Evolutionary conservation across 768 basidiomycete genomes (phyloP).

Genomic region (Boletus pseudo-olivaceus): DNA sequence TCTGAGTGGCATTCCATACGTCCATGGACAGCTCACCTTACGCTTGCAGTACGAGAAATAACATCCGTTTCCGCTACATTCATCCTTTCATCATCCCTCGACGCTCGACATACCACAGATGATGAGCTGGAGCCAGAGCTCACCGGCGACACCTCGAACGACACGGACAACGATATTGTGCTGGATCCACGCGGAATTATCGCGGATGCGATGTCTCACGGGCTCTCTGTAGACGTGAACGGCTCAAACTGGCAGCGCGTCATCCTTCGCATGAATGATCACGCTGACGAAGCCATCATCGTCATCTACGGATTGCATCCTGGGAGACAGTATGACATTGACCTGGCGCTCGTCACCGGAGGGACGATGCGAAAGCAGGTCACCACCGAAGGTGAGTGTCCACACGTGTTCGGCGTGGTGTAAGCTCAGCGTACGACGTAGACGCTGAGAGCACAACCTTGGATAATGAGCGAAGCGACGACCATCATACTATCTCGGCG

Average conservation of each 20-base stretch:
- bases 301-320: slow-evolving; percentile 89
- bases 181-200: slow-evolving; percentile 44
- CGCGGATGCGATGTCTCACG: slow-evolving; percentile 65
- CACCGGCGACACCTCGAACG: slow-evolving; percentile 34
- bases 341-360: slow-evolving; percentile 67
- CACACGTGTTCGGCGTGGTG: slow-evolving; percentile 8
- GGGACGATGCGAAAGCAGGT: slow-evolving; percentile 64
- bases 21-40: slow-evolving; percentile 72
- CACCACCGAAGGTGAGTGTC: slow-evolving; percentile 55
- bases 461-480: slow-evolving; percentile 25
- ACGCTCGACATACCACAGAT: slow-evolving; percentile 20
- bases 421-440: slow-evolving; percentile 5
- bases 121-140: slow-evolving; percentile 29
- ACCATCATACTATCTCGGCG: slow-evolving; percentile 2
- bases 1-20: slow-evolving; percentile 67
- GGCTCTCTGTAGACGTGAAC: slow-evolving; percentile 78
- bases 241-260: slow-evolving; percentile 75
- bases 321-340: slow-evolving; percentile 87
- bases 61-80: slow-evolving; percentile 82
- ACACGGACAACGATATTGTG: slow-evolving; percentile 32
- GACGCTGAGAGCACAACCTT: slow-evolving; percentile 21
- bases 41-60: slow-evolving; percentile 71
- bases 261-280: slow-evolving; percentile 75
- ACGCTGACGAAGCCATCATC: slow-evolving; percentile 83
- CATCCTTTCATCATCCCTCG: slow-evolving; percentile 56